Base-by-base conservation (phyloP, 768 basidiomycete species). In the Trametes cubensis region DNA sequence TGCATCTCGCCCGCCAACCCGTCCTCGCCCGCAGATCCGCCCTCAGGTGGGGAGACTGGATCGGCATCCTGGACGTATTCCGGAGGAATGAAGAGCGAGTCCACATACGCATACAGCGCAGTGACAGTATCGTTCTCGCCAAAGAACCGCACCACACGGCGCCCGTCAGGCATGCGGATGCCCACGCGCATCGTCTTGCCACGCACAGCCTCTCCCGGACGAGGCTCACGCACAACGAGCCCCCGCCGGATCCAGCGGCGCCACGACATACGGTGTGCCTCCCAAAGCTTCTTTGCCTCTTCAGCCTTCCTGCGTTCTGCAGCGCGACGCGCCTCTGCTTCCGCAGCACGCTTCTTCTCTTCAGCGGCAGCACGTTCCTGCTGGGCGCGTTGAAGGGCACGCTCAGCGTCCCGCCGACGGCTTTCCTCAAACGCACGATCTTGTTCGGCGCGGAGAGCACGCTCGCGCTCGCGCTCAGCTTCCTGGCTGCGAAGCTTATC, bases 351-450 rank as follows among this genome's bases (percentile, higher is more conserved):
- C 25, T 65, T 69, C 58, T 68, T 64, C 60, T 68, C 71, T 54
- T 79, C 81, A 58, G 78, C 80, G 65, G 68, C 73, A 51, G 74
- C 77, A 55, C 78, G 79, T 64, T 80, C 82, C 68, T 82, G 83
- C 14, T 70, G 78, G 47, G 88, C 80, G 46, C 79, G 78, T 6
- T 77, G 79, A 58, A 84, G 77, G 30, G 93, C 85, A 49, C 87
- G 80, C 71, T 89, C 90, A 25, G 81, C 77, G 71, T 97, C 95
- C 6, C 83, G 75, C 40, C 78, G 70, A 2, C 84, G 87, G 0
- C 87, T 80, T 55, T 88, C 85, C 41, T 77, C 76, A 72, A 92
- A 93, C 1, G 92, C 91, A 10, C 83, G 80, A 68, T 96, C 95
- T 67, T 95, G 94, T 67, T 91, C 89, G 26, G 86, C 89, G 14